These are phyloP conservation scores for Chlorella sp. DNA, from an alignment of 139 green algal species.

Conservation along the genomic window DNA sequence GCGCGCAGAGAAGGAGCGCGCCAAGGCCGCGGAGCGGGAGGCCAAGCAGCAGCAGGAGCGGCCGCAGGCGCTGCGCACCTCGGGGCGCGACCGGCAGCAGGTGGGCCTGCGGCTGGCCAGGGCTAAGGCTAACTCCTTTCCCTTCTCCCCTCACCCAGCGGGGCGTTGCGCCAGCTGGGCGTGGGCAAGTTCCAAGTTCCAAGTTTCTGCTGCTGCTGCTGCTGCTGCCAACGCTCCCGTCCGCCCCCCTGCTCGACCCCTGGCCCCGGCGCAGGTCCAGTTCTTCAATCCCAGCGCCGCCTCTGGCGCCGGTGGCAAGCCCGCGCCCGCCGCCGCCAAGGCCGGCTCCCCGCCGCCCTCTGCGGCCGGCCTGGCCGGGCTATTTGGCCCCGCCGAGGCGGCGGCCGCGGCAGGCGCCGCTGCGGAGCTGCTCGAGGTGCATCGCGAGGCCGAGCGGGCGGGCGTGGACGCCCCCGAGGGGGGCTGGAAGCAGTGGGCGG, in stretches of 20 bases:
- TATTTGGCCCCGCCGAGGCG: slow-evolving; percentile 19
- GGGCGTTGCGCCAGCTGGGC: not conserved
- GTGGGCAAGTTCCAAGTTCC: not conserved
- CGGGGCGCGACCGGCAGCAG: slow-evolving; percentile 24
- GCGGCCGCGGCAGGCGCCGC: not conserved
- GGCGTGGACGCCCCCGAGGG: not conserved
- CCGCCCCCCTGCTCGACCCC: not conserved
- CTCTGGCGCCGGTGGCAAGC: not conserved
- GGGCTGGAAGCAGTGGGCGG: slow-evolving; percentile 27
- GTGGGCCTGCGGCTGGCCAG: not conserved
- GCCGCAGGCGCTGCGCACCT: slow-evolving; percentile 12
- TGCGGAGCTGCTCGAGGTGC: slow-evolving; percentile 24
- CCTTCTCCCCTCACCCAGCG: not conserved
- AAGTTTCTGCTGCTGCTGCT: not conserved
- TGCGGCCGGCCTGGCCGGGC: not conserved
- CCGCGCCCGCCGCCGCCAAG: not conserved
- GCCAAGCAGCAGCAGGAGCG: not conserved
- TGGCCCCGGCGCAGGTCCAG: not conserved
- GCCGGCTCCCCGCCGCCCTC: not conserved
- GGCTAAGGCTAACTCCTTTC: not conserved
- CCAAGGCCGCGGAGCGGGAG: not conserved
- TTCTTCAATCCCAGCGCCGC: not conserved
- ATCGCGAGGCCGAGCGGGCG: not conserved
- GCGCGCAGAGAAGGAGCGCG: slow-evolving; percentile 5
- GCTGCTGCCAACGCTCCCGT: not conserved